Base-by-base conservation (phyloP, 192 early-diverging fungal species). In the Podila epicladia region DNA sequence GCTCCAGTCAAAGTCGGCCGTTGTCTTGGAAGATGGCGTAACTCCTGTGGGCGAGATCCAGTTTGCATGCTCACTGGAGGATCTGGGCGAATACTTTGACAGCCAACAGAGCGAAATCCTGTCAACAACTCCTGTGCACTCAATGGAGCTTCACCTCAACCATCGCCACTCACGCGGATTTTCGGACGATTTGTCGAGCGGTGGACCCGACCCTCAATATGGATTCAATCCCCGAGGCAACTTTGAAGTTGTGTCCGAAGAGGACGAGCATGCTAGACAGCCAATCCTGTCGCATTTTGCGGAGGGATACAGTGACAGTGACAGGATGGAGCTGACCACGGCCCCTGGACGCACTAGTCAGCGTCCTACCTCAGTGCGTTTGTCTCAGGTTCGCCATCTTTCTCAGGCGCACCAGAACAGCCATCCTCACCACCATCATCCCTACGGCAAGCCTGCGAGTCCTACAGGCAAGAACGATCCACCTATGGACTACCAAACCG, bases 11-110 rank as follows among this genome's bases (percentile, higher is more conserved):
- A 68, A 61, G 13, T 67, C 60, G n/a, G 58, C 66, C n/a, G 77
- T 72, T 8, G 66, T 58, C 0, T 38, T 72, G 26, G 62, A 80
- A 48, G 69, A 62, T 20, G 66, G 71, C 0, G 65, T n/a, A 24
- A 69, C 45, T 12, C 66, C 77, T 9, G 77, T 73, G 9, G 77
- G 77, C 29, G 77, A 80, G 37, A 72, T 80, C 20, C 71, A 69
- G 55, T 80, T 80, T 67, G 66, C 66, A 9, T 80, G 77, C 35
- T 80, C 77, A 19, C 66, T 80, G 26, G 77, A 80, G 57, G 77
- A 80, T 49, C 53, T 80, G 35, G 77, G 77, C 62, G 77, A 80
- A 62, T 80, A 80, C 77, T 80, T 80, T 69, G 77, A 80, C 49
- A 80, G 77, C 48, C 77, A 80, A 29, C 77, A 80, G 48, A 80